Evolutionary conservation across 164 flowering plant species (phyloP), one percentile per base, ranked within the genome.

Genomic region (Tinospora cordifolia): DNA sequence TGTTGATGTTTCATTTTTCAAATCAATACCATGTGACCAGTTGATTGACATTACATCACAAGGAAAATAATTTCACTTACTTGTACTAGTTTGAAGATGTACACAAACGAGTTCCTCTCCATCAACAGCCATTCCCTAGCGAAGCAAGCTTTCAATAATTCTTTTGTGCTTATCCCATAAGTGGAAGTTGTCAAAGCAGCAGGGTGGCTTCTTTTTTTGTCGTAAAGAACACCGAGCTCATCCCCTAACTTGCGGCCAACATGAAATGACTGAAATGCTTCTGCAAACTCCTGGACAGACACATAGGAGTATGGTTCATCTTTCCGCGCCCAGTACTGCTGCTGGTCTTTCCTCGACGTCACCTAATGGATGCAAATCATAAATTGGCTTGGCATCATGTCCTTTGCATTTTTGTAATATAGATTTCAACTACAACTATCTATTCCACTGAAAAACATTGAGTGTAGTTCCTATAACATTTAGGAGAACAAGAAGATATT

Each of bases 71-170:
- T 6, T 10, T 40, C 25, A 65, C 68, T 65, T 30, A 86, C 87
- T 70, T 80, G 87, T 30, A n/a, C 8, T 25, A 25, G 62, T 68
- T 68, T 68, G 62, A 83, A 87, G 62, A 80, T 70, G 72, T 83
- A 80, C 17, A 84, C 83, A 65, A 85, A 87, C 1, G 90, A 85
- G 54, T 84, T 85, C 51, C 88, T 81, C 71, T 85, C 79, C 88
- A 85, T 84, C 57, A 67, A 24, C 26, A 85, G 75, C 54, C 41
- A 54, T 57, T 85, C 88, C 71, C 90, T 76, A 0, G 81, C 41
- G n/a, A 72, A 67, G 71, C 79, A 78, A 17, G 86, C 87, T 72
- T 82, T 85, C 25, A 84, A 49, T 8, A 83, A 78, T 36, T 84
- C 87, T 71, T 71, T 80, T 72, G 67, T 83, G 59, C 76, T 21